Base-by-base conservation (phyloP, 352 stramenopile species). In the Globisporangium recalcitrans region DNA sequence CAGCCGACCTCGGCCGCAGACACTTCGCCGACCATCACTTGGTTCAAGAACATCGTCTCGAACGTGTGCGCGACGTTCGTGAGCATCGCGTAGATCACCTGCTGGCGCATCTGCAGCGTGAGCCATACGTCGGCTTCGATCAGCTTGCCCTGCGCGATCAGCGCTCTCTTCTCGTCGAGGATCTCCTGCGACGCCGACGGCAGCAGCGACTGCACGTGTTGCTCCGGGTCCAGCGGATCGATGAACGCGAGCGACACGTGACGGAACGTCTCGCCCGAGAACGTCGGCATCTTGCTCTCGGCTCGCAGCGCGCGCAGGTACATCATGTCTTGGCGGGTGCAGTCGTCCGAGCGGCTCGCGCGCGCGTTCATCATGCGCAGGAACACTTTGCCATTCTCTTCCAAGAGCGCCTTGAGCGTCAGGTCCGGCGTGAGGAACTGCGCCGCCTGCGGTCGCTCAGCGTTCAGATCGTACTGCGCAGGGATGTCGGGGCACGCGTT, bases 41-140 rank as follows among this genome's bases (percentile, higher is more conserved):
- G 79, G 4, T 78, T 69, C 27, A 92, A 59, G 64, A 92, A 91
- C 73, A 94, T 87, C 38, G 78, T 86, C 68, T 94, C 85, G 58
- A 94, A 94, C 19, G 85, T 92, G 60, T 85, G 72, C n/a, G 80
- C 82, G 54, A 94, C 70, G 62, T 92, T 91, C 42, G 81, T 85
- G n/a, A 94, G 75, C 57, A 94, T 67, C 57, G 81, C 82, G 54
- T 88, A 77, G 57, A 94, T 79, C 10, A 90, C 77, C 52, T 92
- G 85, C 66, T 94, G 85, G 22, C 85, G 82, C 85, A 94, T 94
- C 58, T 94, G 85, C 34, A 94, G 70, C 29, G 85, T 83, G 46
- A 94, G 72, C 82, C 82, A 94, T 40, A 94, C 85, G 60, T 94
- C 85, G 1, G 85, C 85, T 57, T 94, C 85, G 58, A 94, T 83